Base-by-base conservation (phyloP, 2,329 filamentous ascomycete genomes). In the Fusarium sterilihyphosum region DNA sequence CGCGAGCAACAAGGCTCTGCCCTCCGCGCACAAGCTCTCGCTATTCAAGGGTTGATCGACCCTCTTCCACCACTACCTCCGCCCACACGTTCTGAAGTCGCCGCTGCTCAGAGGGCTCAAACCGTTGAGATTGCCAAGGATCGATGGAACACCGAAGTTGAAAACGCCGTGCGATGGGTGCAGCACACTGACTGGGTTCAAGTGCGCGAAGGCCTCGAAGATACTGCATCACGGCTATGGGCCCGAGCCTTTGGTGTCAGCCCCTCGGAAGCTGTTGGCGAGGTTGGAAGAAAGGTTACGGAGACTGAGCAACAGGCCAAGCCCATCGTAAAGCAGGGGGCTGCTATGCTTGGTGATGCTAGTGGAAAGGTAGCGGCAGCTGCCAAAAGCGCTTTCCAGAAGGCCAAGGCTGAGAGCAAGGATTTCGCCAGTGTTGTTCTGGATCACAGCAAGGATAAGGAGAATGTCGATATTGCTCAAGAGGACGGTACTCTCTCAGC, bases 121-220 rank as follows among this genome's bases (percentile, higher is more conserved):
- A 84, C 93, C 57, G 80, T 91, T 61, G 92, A 95, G 80, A 85
- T 89, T 41, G 87, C 92, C 77, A 96, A 96, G 85, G 92, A 93
- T 78, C 86, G 89, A 69, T 96, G 93, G 93, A 96, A 96, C 81
- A 83, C 88, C 58, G 93, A 96, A 82, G 83, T 96, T 41, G 88
- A 92, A 81, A 86, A 86, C 70, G 87, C 92, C 59, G 92, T 93
- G 63, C 86, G 86, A 67, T 92, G 90, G 87, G 88, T 90, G 65
- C 90, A 94, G 82, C 86, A 83, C 40, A 90, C 88, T 70, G 89
- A 93, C 81, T 94, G 92, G 92, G 83, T 85, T 56, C 86, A 87
- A 60, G 86, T 91, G 61, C 87, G 91, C 61, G 89, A 92, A 72
- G 85, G 84, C 5, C 83, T 90, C 74, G 91, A 92, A 80, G 84